Base-by-base conservation (phyloP, 257 asterid genomes). In the Verbascum thapsus region DNA sequence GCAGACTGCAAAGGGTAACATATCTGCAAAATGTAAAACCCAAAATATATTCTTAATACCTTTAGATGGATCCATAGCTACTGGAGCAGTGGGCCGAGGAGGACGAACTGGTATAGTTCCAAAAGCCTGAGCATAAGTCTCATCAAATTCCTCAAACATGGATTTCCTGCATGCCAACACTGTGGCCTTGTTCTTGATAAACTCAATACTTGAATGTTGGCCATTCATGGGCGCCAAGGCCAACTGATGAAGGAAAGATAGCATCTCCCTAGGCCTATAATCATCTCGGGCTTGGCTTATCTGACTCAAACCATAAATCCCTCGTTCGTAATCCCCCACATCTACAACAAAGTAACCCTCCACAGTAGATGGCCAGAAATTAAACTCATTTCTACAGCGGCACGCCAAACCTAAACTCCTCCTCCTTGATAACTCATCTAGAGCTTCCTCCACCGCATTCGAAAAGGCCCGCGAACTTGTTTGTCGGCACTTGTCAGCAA, bases 111-210 rank as follows among this genome's bases (percentile, higher is more conserved):
- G 87, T 50, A 49, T 71, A 64, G 80, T 75, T 48, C 96, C 96
- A 72, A 91, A 91, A 15, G 98, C 98, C 78, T 88, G 92, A 11
- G 95, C 95, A 77, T 91, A 91, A 0, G 98, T 87, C 67, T 88
- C 96, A 63, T 94, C 99, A 76, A 74, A 84, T 67, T 88, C 97
- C 85, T 90, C 96, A 18, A 72, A 94, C 38, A 75, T 58, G 6
- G 90, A 81, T 77, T 78, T 94, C 74, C 99, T 81, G 58, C 68
- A 72, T 13, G 89, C 92, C 72, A 88, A 70, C 57, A 60, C 80
- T 0, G 82, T 78, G 39, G 95, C 91, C 86, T 77, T 87, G 67
- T 85, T 80, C 79, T 81, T 80, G 60, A 87, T 60, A 71, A 82
- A 82, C 40, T 80, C 72, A 52, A 90, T 69, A 41, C 68, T 69